Base-by-base conservation (phyloP, 345 rosid species). In the Viola odorata region DNA sequence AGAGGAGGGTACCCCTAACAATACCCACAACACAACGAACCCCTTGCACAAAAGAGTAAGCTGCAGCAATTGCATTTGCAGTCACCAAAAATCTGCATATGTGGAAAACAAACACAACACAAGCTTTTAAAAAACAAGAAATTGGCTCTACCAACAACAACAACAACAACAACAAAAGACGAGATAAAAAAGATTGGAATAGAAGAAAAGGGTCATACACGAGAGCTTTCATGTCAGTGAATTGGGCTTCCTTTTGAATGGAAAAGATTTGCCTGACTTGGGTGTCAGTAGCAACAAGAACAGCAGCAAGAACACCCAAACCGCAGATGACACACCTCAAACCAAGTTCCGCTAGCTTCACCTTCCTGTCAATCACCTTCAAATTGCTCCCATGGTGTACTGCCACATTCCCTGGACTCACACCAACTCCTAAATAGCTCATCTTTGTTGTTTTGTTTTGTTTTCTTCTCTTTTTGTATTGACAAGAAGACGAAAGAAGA, bases 141-240 rank as follows among this genome's bases (percentile, higher is more conserved):
- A 42, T 7, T 0, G 11, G 45, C 3, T 6, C 3, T 6, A 42
- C 11, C 11, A 42, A 9, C 45, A 41, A 41, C 6, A 41, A 41
- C 8, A 42, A 11, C 11, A 42, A 6, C 45, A 42, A 6, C 1
- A 42, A 6, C 1, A 1, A 11, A 11, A 11, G 2, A 6, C 0
- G 32, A 37, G n/a, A 17, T 45, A 3, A 36, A 10, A 60, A n/a
- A 13, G 53, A 45, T 14, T 45, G 41, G 7, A 8, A 8, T 41
- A 57, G 52, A 7, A 42, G 32, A 44, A 37, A 55, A 64, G 15
- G 52, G 66, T 62, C 91, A 74, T 74, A 90, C 99, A 90, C 91
- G 37, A 94, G 89, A 7, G 97, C 89, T 76, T 90, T 94, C 95
- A 90, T 86, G 80, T 90, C 99, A 6, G 95, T 86, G 69, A 75